A percentile compares a stretch with the other conserved stretches of the same genome.
These are phyloP conservation scores for Venturiaceae sp. DNA, from an alignment of 2,329 filamentous ascomycete genomes.

Conservation along the genomic window DNA sequence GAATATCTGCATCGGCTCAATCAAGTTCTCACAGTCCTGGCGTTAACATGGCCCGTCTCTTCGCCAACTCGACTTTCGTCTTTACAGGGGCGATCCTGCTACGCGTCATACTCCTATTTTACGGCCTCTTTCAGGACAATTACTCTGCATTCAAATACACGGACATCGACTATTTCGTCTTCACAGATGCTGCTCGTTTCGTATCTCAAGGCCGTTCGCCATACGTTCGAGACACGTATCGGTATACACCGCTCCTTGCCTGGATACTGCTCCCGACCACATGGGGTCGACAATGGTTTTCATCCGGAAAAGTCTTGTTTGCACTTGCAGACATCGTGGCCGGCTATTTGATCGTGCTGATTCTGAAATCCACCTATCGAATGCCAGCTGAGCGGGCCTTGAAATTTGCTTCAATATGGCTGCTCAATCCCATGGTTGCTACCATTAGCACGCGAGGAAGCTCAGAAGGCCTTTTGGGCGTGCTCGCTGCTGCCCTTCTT, in stretches of 20 bases:
- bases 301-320: slow-evolving; percentile 81
- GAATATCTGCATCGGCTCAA: background rate
- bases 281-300: slow-evolving; percentile 55
- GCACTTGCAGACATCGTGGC: slow-evolving; percentile 74
- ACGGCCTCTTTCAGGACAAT: slow-evolving; percentile 87
- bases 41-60: background rate
- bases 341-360: slow-evolving; percentile 62
- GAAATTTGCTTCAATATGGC: slow-evolving; percentile 77
- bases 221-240: slow-evolving; percentile 86
- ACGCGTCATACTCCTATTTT: slow-evolving; percentile 65
- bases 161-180: slow-evolving; percentile 97
- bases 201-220: slow-evolving; percentile 59
- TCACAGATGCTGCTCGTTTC: slow-evolving; percentile 87
- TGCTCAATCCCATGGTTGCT: slow-evolving; percentile 96
- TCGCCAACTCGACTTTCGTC: slow-evolving; percentile 17
- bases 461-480: slow-evolving; percentile 81
- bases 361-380: slow-evolving; percentile 32
- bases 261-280: slow-evolving; percentile 83
- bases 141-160: slow-evolving; percentile 93
- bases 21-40: background rate
- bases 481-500: slow-evolving; percentile 70
- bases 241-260: slow-evolving; percentile 88
- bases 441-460: slow-evolving; percentile 93
- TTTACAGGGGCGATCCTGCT: slow-evolving; percentile 46
- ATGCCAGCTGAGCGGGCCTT: slow-evolving; percentile 43